phyloP scores from a whole-genome alignment of 176 grass and related monocot genomes.

The Oryza longistaminata region DNA sequence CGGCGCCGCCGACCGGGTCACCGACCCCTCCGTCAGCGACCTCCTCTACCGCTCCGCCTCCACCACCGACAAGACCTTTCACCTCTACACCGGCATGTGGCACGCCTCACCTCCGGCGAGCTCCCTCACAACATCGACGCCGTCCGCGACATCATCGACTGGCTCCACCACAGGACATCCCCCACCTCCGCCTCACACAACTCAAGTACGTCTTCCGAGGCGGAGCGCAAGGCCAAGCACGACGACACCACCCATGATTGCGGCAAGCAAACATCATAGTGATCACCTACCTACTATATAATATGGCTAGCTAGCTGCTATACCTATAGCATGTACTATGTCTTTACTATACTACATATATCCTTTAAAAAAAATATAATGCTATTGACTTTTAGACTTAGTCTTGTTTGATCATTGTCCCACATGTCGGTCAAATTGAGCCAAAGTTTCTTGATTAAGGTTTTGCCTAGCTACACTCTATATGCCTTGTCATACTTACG shows the following conservation, averaged over 20 bases:
- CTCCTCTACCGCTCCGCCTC: conserved; percentile 46
- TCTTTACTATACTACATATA: no score
- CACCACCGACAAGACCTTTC: conserved; percentile 63
- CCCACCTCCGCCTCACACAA: background rate
- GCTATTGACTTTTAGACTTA: no score
- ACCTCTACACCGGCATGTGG: conserved; percentile 71
- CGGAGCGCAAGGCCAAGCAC: conserved; percentile 41
- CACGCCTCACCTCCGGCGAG: conserved; percentile 82
- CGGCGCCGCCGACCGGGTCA: conserved; percentile 69
- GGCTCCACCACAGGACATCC: conserved; percentile 51
- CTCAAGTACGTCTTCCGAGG: background rate
- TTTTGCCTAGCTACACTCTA: no score
- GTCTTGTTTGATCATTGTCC: no score
- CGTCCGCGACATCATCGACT: conserved; percentile 55
- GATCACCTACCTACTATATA: no score
- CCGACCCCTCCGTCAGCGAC: conserved; percentile 60
- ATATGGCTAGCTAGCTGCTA: no score
- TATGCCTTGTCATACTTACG: no score
- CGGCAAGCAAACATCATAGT: no score
- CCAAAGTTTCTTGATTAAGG: no score
- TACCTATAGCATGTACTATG: no score
- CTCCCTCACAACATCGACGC: conserved; percentile 40
- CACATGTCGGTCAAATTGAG: no score
- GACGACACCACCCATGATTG: background rate
- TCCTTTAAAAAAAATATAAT: no score